A percentile compares a stretch with the other conserved stretches of the same genome.
These are phyloP conservation scores for Eucalyptus pauciflora DNA, from an alignment of 345 rosid species.

Conservation along the genomic window DNA sequence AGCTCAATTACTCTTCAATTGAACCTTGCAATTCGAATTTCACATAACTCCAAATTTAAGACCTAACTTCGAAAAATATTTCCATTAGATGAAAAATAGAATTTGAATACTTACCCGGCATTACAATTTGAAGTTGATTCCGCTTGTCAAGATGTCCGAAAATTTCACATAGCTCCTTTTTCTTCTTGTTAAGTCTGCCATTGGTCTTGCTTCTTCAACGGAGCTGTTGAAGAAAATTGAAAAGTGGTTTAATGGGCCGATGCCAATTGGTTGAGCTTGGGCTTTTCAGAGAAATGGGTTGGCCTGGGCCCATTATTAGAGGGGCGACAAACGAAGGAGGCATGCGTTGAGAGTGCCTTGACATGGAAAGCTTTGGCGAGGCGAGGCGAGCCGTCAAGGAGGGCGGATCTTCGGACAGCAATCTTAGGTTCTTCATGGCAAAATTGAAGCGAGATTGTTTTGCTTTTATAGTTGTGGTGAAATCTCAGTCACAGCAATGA, in stretches of 20 bases:
- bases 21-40: too few species aligned
- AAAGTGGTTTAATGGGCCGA: not conserved
- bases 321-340: not conserved
- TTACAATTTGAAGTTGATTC: not conserved
- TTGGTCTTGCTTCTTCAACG: not conserved
- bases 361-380: not conserved
- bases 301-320: not conserved
- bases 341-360: too few species aligned
- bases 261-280: not conserved
- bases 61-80: too few species aligned
- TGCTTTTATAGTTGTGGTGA: too few species aligned
- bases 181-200: not conserved
- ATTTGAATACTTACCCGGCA: not conserved
- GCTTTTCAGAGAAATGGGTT: not conserved
- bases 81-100: not conserved
- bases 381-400: not conserved
- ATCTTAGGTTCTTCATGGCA: not conserved
- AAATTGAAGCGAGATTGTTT: too few species aligned
- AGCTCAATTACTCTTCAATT: too few species aligned
- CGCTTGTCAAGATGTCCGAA: not conserved
- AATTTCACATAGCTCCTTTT: not conserved
- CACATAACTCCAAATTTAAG: too few species aligned
- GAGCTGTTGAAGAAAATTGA: not conserved
- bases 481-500: too few species aligned
- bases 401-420: not conserved